Conservation (phyloP, 1,139 yeast genomes). For the Citeromyces siamensis region DNA sequence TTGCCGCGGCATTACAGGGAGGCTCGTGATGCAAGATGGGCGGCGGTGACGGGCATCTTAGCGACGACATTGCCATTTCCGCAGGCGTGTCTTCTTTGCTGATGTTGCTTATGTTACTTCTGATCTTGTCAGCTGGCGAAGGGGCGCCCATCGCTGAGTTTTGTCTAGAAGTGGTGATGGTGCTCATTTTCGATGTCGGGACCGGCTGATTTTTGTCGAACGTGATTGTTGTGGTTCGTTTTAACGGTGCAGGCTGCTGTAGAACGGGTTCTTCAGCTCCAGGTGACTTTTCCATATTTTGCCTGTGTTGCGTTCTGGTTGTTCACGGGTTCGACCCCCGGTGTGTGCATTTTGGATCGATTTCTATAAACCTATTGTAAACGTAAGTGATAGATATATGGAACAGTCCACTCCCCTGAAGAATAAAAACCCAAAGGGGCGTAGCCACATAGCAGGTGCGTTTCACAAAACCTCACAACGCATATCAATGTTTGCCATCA, state of each 20-base stretch:
- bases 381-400: too few relatives aligned
- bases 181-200: not conserved
- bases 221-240: conserved; percentile 1
- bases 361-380: too few relatives aligned
- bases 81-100: conserved; percentile 16
- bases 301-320: too few relatives aligned
- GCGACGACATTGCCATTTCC: conserved; percentile 38
- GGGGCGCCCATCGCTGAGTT: not conserved
- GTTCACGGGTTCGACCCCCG: too few relatives aligned
- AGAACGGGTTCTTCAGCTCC: not conserved
- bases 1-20: conserved; percentile 21
- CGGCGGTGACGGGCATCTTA: conserved; percentile 59
- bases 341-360: too few relatives aligned
- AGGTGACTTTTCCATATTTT: not conserved
- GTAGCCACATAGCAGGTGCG: too few relatives aligned
- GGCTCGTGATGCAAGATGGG: conserved; percentile 36
- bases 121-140: not conserved
- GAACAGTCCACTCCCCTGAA: too few relatives aligned
- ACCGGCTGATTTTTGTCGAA: conserved; percentile 5
- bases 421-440: too few relatives aligned
- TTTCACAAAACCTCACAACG: too few relatives aligned
- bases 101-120: not conserved
- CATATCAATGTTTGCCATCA: too few relatives aligned
- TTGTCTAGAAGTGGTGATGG: not conserved
- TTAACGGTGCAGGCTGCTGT: not conserved